phyloP scores from a whole-genome alignment of 2,329 filamentous ascomycete genomes.

The Keithomyces neogunnii region DNA sequence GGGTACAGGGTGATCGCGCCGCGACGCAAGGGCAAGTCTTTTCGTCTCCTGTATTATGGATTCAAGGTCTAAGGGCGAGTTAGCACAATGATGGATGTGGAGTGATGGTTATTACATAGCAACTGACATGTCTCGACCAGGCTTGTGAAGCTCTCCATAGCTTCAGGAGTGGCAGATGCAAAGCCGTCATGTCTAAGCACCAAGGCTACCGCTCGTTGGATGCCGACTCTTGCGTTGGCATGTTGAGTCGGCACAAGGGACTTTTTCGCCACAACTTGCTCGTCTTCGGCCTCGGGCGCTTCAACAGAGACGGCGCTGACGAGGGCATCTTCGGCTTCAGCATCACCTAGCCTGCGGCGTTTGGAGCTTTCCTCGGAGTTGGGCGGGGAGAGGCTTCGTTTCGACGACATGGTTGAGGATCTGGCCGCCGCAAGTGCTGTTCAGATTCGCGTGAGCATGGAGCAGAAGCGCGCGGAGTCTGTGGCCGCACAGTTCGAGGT shows the following conservation, averaged over 20 bases:
- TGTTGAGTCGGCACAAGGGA: constrained; percentile 21
- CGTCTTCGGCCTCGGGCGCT: constrained; percentile 4
- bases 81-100: constrained; percentile 6
- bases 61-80: constrained; percentile 33
- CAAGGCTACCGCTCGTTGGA: constrained; percentile 48
- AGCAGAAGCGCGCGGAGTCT: no score
- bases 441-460: no score
- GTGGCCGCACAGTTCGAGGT: no score
- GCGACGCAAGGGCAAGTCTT: constrained; percentile 36
- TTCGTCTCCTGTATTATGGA: constrained; percentile 41
- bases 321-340: background rate
- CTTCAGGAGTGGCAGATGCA: constrained; percentile 42
- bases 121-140: constrained; percentile 49
- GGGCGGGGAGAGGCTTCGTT: constrained; percentile 25
- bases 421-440: background rate
- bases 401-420: constrained; percentile 24
- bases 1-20: constrained; percentile 45
- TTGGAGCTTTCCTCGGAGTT: constrained; percentile 22
- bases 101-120: background rate
- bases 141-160: constrained; percentile 49
- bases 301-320: background rate
- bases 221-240: constrained; percentile 24
- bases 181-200: constrained; percentile 52
- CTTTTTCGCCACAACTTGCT: constrained; percentile 11
- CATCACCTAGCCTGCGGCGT: constrained; percentile 11